phyloP scores from a whole-genome alignment of 139 green algal species.

The Chlamydomonas incerta region DNA sequence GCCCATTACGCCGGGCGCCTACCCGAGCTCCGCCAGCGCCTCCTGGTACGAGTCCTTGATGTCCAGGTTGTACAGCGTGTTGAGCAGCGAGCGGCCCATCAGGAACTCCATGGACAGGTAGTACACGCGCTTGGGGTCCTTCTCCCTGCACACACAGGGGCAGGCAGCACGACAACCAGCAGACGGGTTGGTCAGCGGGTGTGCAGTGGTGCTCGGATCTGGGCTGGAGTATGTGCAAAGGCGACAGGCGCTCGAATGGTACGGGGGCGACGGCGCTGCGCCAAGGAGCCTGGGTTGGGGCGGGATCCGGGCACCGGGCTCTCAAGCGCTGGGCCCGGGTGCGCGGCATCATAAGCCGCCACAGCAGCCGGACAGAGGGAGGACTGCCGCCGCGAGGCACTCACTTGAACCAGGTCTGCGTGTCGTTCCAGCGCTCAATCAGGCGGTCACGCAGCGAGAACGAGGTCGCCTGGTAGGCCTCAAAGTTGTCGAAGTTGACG shows the following conservation, averaged over 20 bases:
- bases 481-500: conserved; percentile 95
- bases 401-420: conserved; percentile 94
- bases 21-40: conserved; percentile 70
- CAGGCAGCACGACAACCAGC: not conserved
- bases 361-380: too few species aligned
- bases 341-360: too few species aligned
- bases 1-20: not conserved
- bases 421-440: conserved; percentile 99
- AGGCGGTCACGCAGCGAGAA: conserved; percentile 93
- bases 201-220: too few species aligned
- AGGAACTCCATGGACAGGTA: conserved; percentile 99
- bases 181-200: too few species aligned
- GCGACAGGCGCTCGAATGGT: too few species aligned
- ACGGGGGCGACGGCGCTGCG: too few species aligned
- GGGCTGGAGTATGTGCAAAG: too few species aligned
- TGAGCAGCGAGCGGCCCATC: conserved; percentile 94
- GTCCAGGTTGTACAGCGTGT: conserved; percentile 96
- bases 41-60: conserved; percentile 86
- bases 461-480: conserved; percentile 91
- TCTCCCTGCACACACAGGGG: conserved; percentile 77
- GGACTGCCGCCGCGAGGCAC: not conserved
- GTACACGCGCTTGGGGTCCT: conserved; percentile 96
- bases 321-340: too few species aligned
- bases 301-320: too few species aligned
- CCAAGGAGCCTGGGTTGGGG: too few species aligned